Evolutionary conservation across 495 filamentous ascomycete species (phyloP).

Genomic region (Tirmania nivea): DNA sequence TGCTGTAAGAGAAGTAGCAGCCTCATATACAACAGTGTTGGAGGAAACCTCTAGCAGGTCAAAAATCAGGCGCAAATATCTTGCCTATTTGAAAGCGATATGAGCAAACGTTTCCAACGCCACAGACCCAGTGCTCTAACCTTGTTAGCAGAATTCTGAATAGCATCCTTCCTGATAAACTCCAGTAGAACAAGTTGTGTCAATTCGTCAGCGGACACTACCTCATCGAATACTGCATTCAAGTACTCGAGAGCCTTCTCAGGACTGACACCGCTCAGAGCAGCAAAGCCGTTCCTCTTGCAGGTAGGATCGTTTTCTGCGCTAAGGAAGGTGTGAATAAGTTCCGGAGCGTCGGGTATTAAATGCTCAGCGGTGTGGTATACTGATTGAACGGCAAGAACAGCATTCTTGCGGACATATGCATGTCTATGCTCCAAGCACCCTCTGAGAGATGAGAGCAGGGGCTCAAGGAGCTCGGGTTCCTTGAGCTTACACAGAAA

Average conservation of each 20-base stretch:
- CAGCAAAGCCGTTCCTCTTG: constrained; percentile 95
- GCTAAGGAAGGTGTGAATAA: constrained; percentile 76
- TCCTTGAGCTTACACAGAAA: constrained; percentile 95
- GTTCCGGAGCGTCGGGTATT: constrained; percentile 87
- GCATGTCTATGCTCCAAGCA: constrained; percentile 92
- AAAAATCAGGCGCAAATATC: constrained; percentile 85
- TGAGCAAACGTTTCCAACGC: constrained; percentile 15
- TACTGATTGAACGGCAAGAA: constrained; percentile 84
- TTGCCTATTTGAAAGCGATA: constrained; percentile 32
- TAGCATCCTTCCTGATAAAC: constrained; percentile 94
- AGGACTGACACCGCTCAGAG: constrained; percentile 75
- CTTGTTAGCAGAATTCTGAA: constrained; percentile 86
- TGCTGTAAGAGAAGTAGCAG: constrained; percentile 87
- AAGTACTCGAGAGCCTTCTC: constrained; percentile 81
- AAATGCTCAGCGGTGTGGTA: constrained; percentile 75
- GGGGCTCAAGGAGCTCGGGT: constrained; percentile 84
- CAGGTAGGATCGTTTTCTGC: constrained; percentile 84
- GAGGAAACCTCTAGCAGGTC: constrained; percentile 85
- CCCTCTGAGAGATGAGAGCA: constrained; percentile 70
- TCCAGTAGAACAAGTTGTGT: constrained; percentile 84
- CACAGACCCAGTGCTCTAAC: constrained; percentile 23
- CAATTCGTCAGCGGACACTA: constrained; percentile 83
- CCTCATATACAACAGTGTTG: constrained; percentile 92
- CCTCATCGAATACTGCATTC: constrained; percentile 74
- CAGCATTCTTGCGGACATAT: constrained; percentile 95